A percentile compares a stretch with the other conserved stretches of the same genome.
phyloP scores from a whole-genome alignment of 768 basidiomycete genomes.

The Termitomyces sp. region DNA sequence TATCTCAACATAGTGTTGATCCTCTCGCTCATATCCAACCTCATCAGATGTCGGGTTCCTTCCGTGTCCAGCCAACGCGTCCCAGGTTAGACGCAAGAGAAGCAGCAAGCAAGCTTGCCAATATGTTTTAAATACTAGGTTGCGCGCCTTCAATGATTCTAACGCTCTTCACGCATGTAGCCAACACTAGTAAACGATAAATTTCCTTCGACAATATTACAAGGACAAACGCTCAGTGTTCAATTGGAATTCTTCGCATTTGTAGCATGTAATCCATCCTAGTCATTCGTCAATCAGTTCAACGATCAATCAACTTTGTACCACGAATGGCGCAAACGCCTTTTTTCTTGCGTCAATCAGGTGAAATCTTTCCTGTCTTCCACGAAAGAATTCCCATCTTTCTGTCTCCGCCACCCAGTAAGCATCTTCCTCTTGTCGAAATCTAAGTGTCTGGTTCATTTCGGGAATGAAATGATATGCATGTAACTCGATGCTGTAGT shows the following conservation, averaged over 20 bases:
- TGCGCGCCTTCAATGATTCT: neutral
- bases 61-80: conserved; percentile 66
- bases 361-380: conserved; percentile 35
- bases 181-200: neutral
- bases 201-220: neutral
- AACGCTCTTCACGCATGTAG: neutral
- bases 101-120: conserved; percentile 86
- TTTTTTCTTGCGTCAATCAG: conserved; percentile 1
- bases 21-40: conserved; percentile 60
- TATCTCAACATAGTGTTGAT: conserved; percentile 37
- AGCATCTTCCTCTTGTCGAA: conserved; percentile 39
- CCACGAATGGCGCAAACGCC: conserved; percentile 6
- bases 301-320: conserved; percentile 15
- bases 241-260: neutral
- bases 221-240: neutral
- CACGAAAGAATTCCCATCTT: conserved; percentile 43
- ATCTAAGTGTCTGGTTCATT: conserved; percentile 39
- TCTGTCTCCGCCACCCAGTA: conserved; percentile 31
- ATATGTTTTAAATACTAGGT: conserved; percentile 57
- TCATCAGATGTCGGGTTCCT: conserved; percentile 65
- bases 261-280: neutral
- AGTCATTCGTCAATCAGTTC: neutral
- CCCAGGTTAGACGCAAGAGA: conserved; percentile 78
- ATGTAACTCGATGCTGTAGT: conserved; percentile 49
- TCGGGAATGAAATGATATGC: conserved; percentile 45